A percentile compares a stretch with the other conserved stretches of the same genome.
phyloP scores from a whole-genome alignment of 768 basidiomycete species.

The Epithele typhae region DNA sequence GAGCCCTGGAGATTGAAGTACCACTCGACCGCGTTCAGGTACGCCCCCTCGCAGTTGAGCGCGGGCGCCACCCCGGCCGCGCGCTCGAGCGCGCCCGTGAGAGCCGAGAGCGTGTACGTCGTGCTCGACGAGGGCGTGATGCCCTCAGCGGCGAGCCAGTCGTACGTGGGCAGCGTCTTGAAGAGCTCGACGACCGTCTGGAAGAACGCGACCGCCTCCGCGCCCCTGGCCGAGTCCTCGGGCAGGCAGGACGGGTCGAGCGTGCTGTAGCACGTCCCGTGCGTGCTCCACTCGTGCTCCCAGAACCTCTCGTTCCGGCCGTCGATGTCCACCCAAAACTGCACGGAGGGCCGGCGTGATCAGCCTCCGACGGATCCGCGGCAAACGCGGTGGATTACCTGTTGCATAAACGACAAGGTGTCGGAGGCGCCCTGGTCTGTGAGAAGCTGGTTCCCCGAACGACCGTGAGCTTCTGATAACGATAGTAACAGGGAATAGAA shows the following conservation, averaged over 20 bases:
- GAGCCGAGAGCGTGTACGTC: conserved; percentile 53
- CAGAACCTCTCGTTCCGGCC: conserved; percentile 63
- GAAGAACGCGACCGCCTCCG: conserved; percentile 70
- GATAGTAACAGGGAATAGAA: background rate
- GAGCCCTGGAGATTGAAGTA: conserved; percentile 66
- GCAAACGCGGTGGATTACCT: conserved; percentile 9
- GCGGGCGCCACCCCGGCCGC: conserved; percentile 53
- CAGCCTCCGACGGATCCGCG: too few relatives aligned
- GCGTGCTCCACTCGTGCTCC: conserved; percentile 74
- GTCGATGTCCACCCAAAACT: conserved; percentile 61
- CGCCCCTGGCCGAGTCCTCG: conserved; percentile 50
- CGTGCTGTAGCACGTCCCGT: conserved; percentile 64
- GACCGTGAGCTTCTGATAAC: background rate
- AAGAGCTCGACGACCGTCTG: conserved; percentile 55
- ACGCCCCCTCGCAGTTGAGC: conserved; percentile 38
- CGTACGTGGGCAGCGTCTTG: conserved; percentile 69
- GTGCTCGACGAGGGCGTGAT: conserved; percentile 60
- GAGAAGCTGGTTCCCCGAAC: conserved; percentile 41
- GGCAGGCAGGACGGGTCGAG: conserved; percentile 56
- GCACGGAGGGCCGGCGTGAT: too few relatives aligned
- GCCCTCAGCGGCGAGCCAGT: conserved; percentile 63
- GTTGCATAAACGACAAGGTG: conserved; percentile 55
- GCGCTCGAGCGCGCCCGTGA: conserved; percentile 50
- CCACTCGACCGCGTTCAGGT: conserved; percentile 47
- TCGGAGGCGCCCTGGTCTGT: conserved; percentile 50